Percentiles rank a stretch among this genome's conserved stretches.
Conservation (phyloP, 1,284 basidiomycete species). For the Microbotryum violaceum region DNA sequence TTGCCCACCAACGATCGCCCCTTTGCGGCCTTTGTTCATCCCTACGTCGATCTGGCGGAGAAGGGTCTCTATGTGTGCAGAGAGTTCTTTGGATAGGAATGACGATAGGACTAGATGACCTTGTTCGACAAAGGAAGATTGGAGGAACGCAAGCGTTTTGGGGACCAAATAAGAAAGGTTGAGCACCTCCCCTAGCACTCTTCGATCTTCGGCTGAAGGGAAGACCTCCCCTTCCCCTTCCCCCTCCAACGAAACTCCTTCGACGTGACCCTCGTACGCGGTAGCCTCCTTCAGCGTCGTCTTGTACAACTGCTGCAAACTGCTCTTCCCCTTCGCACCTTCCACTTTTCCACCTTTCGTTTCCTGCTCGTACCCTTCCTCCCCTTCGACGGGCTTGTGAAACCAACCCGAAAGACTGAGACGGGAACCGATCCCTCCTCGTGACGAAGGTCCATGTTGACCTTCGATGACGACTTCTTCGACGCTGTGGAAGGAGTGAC, state of each 20-base stretch:
- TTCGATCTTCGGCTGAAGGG: conserved; percentile 25
- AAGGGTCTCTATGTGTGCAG: conserved; percentile 54
- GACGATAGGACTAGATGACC: conserved; percentile 84
- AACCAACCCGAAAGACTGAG: conserved; percentile 93
- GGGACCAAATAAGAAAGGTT: conserved; percentile 84
- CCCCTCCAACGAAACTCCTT: not conserved
- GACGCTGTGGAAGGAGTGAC: conserved; percentile 91
- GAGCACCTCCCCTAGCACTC: conserved; percentile 54
- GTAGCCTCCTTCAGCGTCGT: conserved; percentile 23
- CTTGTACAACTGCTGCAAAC: conserved; percentile 43
- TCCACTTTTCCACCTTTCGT: conserved; percentile 44
- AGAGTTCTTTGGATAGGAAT: conserved; percentile 62
- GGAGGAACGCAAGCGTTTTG: conserved; percentile 71
- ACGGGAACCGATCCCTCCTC: conserved; percentile 53
- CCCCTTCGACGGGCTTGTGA: conserved; percentile 82
- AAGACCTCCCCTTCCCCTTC: not conserved
- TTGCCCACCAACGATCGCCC: conserved; percentile 4
- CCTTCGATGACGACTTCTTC: conserved; percentile 80
- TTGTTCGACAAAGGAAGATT: conserved; percentile 74
- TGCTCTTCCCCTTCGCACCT: conserved; percentile 68
- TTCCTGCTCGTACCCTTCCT: conserved; percentile 66
- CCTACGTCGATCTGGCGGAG: conserved; percentile 16
- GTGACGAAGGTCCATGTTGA: conserved; percentile 51
- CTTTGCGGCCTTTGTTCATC: conserved; percentile 7
- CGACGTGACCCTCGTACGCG: conserved; percentile 1